Percentiles rank a stretch among this genome's conserved stretches.
These are phyloP conservation scores for Lasiodiplodia sp. DNA, from an alignment of 2,329 filamentous ascomycete species.

Conservation along the genomic window DNA sequence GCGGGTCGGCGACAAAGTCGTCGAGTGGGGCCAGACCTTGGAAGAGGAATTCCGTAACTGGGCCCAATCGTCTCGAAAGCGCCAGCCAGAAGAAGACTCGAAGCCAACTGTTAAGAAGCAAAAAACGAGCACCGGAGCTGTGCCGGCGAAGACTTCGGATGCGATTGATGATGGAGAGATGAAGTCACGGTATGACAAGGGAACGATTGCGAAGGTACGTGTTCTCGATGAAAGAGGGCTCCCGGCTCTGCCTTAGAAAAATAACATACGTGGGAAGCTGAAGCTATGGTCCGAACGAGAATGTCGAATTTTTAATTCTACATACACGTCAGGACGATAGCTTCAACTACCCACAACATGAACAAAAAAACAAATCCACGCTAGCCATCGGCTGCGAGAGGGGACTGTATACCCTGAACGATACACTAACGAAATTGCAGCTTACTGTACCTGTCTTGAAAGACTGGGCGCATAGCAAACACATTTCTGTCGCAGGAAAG, in stretches of 20 bases:
- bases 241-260: too few relatives aligned
- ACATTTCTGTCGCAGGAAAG: conserved; percentile 40
- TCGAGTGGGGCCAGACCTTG: conserved; percentile 77
- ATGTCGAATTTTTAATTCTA: too few relatives aligned
- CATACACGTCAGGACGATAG: too few relatives aligned
- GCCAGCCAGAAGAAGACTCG: conserved; percentile 34
- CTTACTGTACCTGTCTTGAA: conserved; percentile 46
- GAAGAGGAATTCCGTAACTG: conserved; percentile 60
- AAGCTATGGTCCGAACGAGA: too few relatives aligned
- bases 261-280: too few relatives aligned
- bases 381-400: too few relatives aligned
- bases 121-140: conserved; percentile 46
- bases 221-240: background rate
- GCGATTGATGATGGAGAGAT: conserved; percentile 53
- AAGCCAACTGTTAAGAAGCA: conserved; percentile 50
- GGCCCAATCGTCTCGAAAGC: conserved; percentile 51
- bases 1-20: conserved; percentile 78
- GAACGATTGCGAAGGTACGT: conserved; percentile 51
- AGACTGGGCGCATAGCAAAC: conserved; percentile 40
- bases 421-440: conserved; percentile 21
- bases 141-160: conserved; percentile 36
- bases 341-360: too few relatives aligned
- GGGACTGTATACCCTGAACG: background rate
- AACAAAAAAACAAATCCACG: too few relatives aligned
- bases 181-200: conserved; percentile 51